Conservation (phyloP, 2,329 filamentous ascomycete species). For the Xylariaceae sp. region DNA sequence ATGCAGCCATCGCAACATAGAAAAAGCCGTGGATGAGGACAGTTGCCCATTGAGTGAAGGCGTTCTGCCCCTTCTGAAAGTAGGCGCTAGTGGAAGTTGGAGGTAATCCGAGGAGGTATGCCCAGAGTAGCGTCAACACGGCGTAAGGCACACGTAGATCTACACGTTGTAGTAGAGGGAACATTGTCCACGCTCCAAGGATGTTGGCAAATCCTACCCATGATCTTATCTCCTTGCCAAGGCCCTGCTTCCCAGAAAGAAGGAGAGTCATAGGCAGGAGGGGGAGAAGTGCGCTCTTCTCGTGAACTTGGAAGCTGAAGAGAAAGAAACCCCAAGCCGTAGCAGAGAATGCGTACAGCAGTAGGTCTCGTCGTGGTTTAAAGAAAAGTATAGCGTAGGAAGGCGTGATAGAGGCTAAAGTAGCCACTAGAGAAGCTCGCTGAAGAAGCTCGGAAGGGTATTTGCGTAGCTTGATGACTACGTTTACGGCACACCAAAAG, state of each 20-base stretch:
- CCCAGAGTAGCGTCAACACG: constrained; percentile 82
- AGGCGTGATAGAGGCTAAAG: constrained; percentile 70
- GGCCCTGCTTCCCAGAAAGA: constrained; percentile 71
- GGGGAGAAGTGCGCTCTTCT: constrained; percentile 92
- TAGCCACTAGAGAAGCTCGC: constrained; percentile 68
- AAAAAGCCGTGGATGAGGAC: constrained; percentile 68
- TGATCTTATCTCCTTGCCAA: constrained; percentile 70
- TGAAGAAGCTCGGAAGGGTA: constrained; percentile 72
- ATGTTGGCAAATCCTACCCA: constrained; percentile 98
- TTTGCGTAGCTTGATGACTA: constrained; percentile 77
- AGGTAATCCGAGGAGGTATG: constrained; percentile 83
- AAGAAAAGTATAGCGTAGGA: constrained; percentile 77
- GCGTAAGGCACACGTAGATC: constrained; percentile 80
- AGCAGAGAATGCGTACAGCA: constrained; percentile 76
- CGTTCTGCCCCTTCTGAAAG: constrained; percentile 46
- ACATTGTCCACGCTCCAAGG: constrained; percentile 88
- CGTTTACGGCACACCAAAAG: constrained; percentile 91
- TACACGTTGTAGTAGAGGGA: constrained; percentile 81
- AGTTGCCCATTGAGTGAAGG: constrained; percentile 55
- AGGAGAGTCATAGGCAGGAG: constrained; percentile 90
- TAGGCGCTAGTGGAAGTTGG: constrained; percentile 71
- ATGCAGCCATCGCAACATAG: constrained; percentile 72
- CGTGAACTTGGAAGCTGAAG: constrained; percentile 96
- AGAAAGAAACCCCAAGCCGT: constrained; percentile 97
- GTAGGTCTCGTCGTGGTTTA: constrained; percentile 68